Base-by-base conservation (phyloP, 208 protist species). In the Wallacemonas sp. region DNA sequence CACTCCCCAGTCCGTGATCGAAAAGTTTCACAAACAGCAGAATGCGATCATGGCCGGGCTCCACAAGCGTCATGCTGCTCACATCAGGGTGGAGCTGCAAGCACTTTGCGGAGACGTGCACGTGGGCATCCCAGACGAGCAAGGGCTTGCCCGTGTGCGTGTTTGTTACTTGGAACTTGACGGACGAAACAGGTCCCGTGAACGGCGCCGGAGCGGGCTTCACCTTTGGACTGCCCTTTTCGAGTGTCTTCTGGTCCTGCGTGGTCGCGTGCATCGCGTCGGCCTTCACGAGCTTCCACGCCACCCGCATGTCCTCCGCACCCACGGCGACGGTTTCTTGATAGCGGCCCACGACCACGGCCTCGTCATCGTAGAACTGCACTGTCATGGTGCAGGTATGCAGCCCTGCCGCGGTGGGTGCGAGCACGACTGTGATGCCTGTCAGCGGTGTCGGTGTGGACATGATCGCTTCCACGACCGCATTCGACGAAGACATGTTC, bases 11-110 rank as follows among this genome's bases (percentile, higher is more conserved):
- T 11, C 62, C 41, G 76, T 74, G 75, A 70, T 94, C 77, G 66
- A 86, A 94, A 58, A 80, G 88, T 68, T 94, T 94, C 64, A 94
- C 82, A 63, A 94, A 90, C 24, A 94, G 24, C 28, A 94, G 65
- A 11, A 75, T 51, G 61, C 77, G 76, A 54, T 80, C 75, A 30
- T 68, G 60, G 15, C 69, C 72, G 44, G 76, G 34, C 42, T 56
- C 3, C 9, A 80, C 53, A 21, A 90, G 72, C 21, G 55, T 24
- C 46, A 58, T 58, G 17, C 11, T 59, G 56, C 38, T 21, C 53
- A 68, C 44, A 59, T 44, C 34, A 51, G 59, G 3, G 2, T 22
- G 2, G 14, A 39, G 31, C 21, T 5, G 28, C 28, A 64, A 12
- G 12, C 36, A 17, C 19, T 33, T 44, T 47, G 64, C 27, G 0